Base-by-base conservation (phyloP, 179 eudicot species). In the Beta macrorhiza region DNA sequence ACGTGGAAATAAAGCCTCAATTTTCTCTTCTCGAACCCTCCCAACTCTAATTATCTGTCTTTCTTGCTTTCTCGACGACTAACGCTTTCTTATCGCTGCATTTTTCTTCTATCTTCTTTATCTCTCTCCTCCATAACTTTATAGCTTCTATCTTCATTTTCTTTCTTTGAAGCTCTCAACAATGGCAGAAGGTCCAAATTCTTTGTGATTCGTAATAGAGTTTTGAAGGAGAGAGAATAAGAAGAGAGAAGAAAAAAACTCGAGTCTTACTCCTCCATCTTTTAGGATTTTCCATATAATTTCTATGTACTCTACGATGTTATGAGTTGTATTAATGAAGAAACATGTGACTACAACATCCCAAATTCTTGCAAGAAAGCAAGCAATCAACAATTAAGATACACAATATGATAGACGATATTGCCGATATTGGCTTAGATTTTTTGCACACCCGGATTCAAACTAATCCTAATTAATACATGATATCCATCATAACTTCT, bases 311-410 rank as follows among this genome's bases (percentile, higher is more conserved):
- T 94, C 97, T 37, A 90, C 91, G 52, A 97, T 79, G 83, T 97
- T 97, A 83, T 97, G 99, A 32, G 99, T 98, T 44, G 98, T 94
- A 83, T 94, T 98, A 78, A 97, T 83, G 89, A 97, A 97, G 89
- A 97, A 97, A 86, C 99, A 97, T 13, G 99, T 97, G 37, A 93
- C 99, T 82, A 97, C 97, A 15, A 90, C 97, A 93, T 97, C 98
- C 99, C 99, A 97, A 57, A 82, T 87, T 80, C 97, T 98, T 96
- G 93, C 85, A 89, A 84, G 11, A 7, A 78, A 75, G 52, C 29
- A 77, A 53, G n/a, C 2, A 22, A 75, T 11, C 19, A 56, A 20
- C 53, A 57, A 32, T 56, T 44, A 25, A 1, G 7, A 70, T 10
- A n/a, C 11, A 49, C 2, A 16, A 49, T 47, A 47, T 25, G 7